Percentiles rank a stretch among this genome's conserved stretches.
These are phyloP conservation scores for Cryptococcus depauperatus DNA, from an alignment of 1,284 basidiomycete species.

Conservation along the genomic window DNA sequence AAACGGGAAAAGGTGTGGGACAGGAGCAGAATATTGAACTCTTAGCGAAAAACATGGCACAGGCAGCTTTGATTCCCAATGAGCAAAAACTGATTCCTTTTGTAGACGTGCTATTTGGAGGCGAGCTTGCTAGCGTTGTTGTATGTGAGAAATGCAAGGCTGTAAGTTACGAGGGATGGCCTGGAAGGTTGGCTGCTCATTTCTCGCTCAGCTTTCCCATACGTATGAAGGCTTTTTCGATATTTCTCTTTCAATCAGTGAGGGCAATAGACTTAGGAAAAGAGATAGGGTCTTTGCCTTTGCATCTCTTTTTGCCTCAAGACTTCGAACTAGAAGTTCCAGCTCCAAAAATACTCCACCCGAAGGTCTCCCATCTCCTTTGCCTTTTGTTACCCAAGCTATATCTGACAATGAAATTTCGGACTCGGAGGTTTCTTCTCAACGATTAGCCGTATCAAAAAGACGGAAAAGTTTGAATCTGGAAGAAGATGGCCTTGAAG, in stretches of 20 bases:
- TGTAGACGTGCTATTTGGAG: conserved; percentile 81
- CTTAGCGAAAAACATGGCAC: conserved; percentile 12
- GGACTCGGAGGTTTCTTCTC: conserved; percentile 11
- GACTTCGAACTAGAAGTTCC: conserved; percentile 5
- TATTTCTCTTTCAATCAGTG: conserved; percentile 75
- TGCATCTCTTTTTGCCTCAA: conserved; percentile 51
- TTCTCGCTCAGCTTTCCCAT: conserved; percentile 60
- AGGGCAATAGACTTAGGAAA: conserved; percentile 29
- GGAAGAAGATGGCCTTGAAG: conserved; percentile 16
- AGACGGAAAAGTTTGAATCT: conserved; percentile 15
- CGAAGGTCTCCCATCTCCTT: background rate
- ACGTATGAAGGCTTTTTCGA: conserved; percentile 92
- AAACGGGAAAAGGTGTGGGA: background rate
- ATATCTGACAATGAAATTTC: conserved; percentile 35
- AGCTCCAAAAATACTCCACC: conserved; percentile 3
- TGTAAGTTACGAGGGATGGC: conserved; percentile 31
- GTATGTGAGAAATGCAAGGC: conserved; percentile 87
- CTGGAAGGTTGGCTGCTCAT: background rate
- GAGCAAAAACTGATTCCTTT: conserved; percentile 59
- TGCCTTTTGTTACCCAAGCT: no score
- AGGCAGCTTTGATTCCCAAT: conserved; percentile 13
- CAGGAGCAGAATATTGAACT: background rate
- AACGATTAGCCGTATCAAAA: conserved; percentile 11
- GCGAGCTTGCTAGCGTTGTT: conserved; percentile 75
- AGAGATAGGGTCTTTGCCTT: conserved; percentile 64